These are phyloP conservation scores for Penicillium olsonii DNA, from an alignment of 2,329 filamentous ascomycete genomes.

Conservation along the genomic window DNA sequence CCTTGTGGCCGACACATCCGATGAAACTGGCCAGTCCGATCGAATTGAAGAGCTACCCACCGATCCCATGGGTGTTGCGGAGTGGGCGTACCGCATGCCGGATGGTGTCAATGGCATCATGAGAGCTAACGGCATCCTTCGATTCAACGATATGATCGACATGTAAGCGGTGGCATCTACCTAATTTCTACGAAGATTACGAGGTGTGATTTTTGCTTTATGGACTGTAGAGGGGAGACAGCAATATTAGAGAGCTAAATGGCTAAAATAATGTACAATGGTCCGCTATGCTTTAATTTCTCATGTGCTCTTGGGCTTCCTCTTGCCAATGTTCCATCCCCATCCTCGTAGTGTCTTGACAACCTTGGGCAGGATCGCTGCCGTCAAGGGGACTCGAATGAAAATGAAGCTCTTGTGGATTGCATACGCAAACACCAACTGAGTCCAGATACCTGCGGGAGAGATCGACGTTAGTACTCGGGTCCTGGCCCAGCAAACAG, in stretches of 20 bases:
- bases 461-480: not conserved
- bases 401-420: constrained; percentile 99
- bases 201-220: constrained; percentile 19
- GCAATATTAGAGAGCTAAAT: constrained; percentile 25
- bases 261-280: constrained; percentile 38
- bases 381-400: constrained; percentile 86
- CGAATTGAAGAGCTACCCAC: constrained; percentile 24
- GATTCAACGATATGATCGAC: constrained; percentile 91
- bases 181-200: constrained; percentile 18
- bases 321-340: constrained; percentile 94
- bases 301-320: constrained; percentile 48
- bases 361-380: constrained; percentile 89
- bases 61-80: constrained; percentile 34
- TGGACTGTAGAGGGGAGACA: constrained; percentile 25
- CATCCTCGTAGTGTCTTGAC: constrained; percentile 82
- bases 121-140: constrained; percentile 80
- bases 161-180: constrained; percentile 45
- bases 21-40: constrained; percentile 46
- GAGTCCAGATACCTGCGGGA: constrained; percentile 70
- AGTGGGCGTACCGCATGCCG: constrained; percentile 59
- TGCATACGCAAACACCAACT: constrained; percentile 89
- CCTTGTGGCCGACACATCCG: constrained; percentile 82
- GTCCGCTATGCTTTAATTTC: constrained; percentile 12
- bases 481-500: not conserved
- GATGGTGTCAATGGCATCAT: constrained; percentile 86